Evolutionary conservation across 768 basidiomycete species (phyloP), one percentile per base, ranked within the genome.

Genomic region (Mycena galericulata): DNA sequence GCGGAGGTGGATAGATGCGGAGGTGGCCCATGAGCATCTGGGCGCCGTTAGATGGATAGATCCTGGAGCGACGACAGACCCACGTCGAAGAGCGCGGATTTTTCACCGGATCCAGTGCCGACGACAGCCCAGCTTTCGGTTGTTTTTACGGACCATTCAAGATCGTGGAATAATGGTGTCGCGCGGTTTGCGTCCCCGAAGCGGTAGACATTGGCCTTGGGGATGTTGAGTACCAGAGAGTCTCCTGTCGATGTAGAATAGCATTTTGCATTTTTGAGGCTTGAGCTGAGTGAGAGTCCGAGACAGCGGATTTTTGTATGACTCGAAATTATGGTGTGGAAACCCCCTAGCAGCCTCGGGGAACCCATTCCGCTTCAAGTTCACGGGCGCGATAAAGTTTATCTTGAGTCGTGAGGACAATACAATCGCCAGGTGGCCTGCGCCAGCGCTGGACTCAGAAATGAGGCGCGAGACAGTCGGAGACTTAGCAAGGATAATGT

Each of bases 121-220:
- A 95, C 83, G 11, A 95, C 84, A 0, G 91, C 94, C 94, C 94
- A 95, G 18, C 84, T 88, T 74, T 94, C 87, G 29, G 84, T 84
- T 22, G 90, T 84, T 26, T 84, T 77, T 0, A 92, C 82, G 8
- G 82, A 86, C 92, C 92, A 92, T 17, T 83, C 75, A 1, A 92
- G 75, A 65, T 85, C 80, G 0, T 78, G 83, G 70, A 92, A 83
- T 6, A 89, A 81, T 17, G 89, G 88, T 5, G 73, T 73, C 2
- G 81, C 78, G 24, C 79, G 75, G 61, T 85, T 83, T 2, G 87
- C 79, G 57, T 88, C 85, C 0, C 90, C 90, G 69, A 91, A 90
- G 5, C 85, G 86, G 77, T 87, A 88, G 14, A 91, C 78, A 56
- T 88, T 82, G 9, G 88, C 79, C 36, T 76, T 83, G 17, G 85